phyloP scores from a whole-genome alignment of 129 eudicot genomes.

The Logfia minima region DNA sequence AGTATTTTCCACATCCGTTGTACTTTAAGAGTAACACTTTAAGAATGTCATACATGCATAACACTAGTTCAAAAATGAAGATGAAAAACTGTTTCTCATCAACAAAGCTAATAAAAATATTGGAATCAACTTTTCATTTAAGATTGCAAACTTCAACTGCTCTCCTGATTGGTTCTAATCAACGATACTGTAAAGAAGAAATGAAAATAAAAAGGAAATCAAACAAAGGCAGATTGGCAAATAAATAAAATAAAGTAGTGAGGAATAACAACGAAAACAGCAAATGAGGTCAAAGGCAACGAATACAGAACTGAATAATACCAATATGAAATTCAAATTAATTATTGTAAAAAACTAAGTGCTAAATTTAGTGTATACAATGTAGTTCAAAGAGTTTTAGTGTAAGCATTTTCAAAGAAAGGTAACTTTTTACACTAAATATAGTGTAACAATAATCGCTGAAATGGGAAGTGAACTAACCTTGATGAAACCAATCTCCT shows the following conservation, averaged over 20 bases:
- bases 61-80: not conserved
- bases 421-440: too few species aligned
- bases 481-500: conserved; percentile 54
- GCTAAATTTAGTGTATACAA: not conserved
- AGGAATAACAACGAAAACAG: not conserved
- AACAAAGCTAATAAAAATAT: not conserved
- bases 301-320: too few species aligned
- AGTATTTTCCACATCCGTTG: too few species aligned
- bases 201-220: not conserved
- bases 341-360: not conserved
- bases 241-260: not conserved
- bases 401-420: not conserved
- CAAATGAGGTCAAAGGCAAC: not conserved
- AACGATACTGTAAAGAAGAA: conserved; percentile 15
- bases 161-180: not conserved
- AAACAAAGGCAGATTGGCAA: not conserved
- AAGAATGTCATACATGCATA: not conserved
- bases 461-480: conserved; percentile 17
- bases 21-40: not conserved
- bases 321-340: not conserved
- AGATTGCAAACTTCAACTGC: not conserved
- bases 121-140: not conserved
- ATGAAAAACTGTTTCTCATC: not conserved
- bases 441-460: not conserved
- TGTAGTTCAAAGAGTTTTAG: not conserved